These are phyloP conservation scores for Neurospora sp. DNA, from an alignment of 495 filamentous ascomycete species.

Conservation along the genomic window DNA sequence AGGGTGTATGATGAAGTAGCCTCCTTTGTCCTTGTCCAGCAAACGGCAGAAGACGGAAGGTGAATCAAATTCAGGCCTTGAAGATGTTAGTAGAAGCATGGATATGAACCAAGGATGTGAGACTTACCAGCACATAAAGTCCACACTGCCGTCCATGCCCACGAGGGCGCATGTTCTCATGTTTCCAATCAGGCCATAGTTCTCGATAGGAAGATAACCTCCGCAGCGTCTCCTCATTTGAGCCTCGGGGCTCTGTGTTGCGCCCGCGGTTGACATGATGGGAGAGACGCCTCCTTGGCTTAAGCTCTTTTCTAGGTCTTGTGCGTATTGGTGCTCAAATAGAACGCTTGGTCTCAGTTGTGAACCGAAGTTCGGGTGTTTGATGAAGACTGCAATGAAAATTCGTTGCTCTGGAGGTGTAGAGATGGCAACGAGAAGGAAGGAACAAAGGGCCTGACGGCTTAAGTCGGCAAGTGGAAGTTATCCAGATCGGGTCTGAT, in stretches of 20 bases:
- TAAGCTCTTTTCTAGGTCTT: background rate
- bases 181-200: constrained; percentile 69
- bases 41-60: constrained; percentile 57
- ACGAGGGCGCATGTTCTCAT: constrained; percentile 69
- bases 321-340: background rate
- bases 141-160: constrained; percentile 58
- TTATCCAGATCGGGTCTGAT: background rate
- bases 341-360: background rate
- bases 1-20: constrained; percentile 55
- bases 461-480: background rate
- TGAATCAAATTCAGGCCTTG: constrained; percentile 58
- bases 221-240: constrained; percentile 17
- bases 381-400: background rate
- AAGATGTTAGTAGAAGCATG: constrained; percentile 1
- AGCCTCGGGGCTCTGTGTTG: constrained; percentile 12
- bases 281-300: background rate
- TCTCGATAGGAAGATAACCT: constrained; percentile 56
- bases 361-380: background rate
- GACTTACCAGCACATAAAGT: constrained; percentile 65
- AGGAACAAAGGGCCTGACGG: background rate
- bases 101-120: background rate
- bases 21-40: constrained; percentile 61
- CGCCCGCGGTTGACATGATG: constrained; percentile 11
- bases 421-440: background rate
- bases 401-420: background rate